phyloP scores from a whole-genome alignment of 768 basidiomycete genomes.

The Baorangia bicolor region DNA sequence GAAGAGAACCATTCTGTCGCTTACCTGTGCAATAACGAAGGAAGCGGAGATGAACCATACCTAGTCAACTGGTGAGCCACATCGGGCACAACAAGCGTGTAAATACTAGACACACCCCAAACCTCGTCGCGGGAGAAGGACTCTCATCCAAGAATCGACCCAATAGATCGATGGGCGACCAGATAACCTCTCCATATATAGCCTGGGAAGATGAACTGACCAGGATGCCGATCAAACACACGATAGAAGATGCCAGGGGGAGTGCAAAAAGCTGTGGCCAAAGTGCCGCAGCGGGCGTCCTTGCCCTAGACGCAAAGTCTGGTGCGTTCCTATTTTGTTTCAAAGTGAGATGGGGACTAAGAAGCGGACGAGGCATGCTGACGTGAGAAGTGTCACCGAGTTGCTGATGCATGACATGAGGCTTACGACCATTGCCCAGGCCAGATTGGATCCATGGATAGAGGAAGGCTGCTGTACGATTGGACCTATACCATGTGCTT shows the following conservation, averaged over 20 bases:
- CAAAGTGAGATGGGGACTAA: constrained; percentile 13
- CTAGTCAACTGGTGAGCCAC: constrained; percentile 31
- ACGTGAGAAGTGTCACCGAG: constrained; percentile 73
- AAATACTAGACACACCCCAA: constrained; percentile 44
- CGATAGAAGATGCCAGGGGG: constrained; percentile 69
- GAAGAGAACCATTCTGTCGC: not conserved
- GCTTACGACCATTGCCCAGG: constrained; percentile 73
- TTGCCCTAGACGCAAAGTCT: constrained; percentile 70
- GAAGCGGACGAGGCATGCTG: constrained; percentile 25
- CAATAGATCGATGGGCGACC: constrained; percentile 75
- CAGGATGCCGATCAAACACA: constrained; percentile 79
- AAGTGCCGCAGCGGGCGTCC: constrained; percentile 54
- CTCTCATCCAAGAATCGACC: constrained; percentile 63
- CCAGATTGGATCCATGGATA: constrained; percentile 64
- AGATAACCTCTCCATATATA: constrained; percentile 76
- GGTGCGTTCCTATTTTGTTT: constrained; percentile 55
- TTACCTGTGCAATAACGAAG: constrained; percentile 76
- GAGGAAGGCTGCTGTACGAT: constrained; percentile 64
- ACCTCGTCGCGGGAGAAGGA: constrained; percentile 64
- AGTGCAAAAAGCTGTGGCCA: constrained; percentile 69
- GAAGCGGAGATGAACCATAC: constrained; percentile 78
- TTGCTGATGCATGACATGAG: constrained; percentile 80
- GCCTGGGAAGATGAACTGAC: constrained; percentile 75
- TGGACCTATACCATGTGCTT: constrained; percentile 75
- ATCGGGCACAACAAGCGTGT: not conserved